phyloP scores from a whole-genome alignment of 805 yeast species.

The Komagataella pastoris region DNA sequence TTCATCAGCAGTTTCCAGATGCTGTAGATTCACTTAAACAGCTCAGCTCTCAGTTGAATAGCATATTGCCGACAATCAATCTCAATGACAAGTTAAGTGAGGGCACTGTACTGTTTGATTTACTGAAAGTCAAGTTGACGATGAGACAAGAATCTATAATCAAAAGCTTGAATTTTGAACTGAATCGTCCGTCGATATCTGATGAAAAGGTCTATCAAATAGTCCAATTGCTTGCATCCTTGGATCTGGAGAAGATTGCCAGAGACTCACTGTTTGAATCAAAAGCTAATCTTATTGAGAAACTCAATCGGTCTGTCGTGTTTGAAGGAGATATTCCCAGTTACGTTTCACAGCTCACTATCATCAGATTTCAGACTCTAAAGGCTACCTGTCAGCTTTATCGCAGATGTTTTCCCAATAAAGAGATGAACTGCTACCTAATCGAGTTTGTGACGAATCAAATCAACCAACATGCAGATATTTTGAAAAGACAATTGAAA shows the following conservation, averaged over 20 bases:
- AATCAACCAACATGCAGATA: slow-evolving; percentile 41
- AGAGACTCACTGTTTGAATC: slow-evolving; percentile 32
- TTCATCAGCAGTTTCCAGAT: slow-evolving; percentile 36
- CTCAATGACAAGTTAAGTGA: not conserved
- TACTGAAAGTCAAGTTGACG: slow-evolving; percentile 6
- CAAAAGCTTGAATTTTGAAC: slow-evolving; percentile 5
- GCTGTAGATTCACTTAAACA: slow-evolving; percentile 5
- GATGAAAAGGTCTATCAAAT: slow-evolving; percentile 13
- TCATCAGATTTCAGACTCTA: slow-evolving; percentile 47
- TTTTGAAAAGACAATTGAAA: slow-evolving; percentile 54
- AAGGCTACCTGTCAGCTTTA: slow-evolving; percentile 44
- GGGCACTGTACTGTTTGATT: slow-evolving; percentile 6
- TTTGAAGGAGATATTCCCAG: slow-evolving; percentile 40
- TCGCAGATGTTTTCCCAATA: slow-evolving; percentile 32
- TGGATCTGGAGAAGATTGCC: slow-evolving; percentile 35
- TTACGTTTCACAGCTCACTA: slow-evolving; percentile 47
- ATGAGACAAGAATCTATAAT: slow-evolving; percentile 8
- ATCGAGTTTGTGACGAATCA: slow-evolving; percentile 70
- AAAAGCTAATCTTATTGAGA: slow-evolving; percentile 30
- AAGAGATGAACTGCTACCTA: slow-evolving; percentile 26
- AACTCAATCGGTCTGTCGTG: slow-evolving; percentile 34
- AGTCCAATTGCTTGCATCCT: slow-evolving; percentile 11
- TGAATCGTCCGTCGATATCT: slow-evolving; percentile 19
- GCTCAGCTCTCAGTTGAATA: slow-evolving; percentile 18
- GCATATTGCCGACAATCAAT: not conserved